phyloP scores from a whole-genome alignment of 331 rosid genomes.

The Quercus phellos region DNA sequence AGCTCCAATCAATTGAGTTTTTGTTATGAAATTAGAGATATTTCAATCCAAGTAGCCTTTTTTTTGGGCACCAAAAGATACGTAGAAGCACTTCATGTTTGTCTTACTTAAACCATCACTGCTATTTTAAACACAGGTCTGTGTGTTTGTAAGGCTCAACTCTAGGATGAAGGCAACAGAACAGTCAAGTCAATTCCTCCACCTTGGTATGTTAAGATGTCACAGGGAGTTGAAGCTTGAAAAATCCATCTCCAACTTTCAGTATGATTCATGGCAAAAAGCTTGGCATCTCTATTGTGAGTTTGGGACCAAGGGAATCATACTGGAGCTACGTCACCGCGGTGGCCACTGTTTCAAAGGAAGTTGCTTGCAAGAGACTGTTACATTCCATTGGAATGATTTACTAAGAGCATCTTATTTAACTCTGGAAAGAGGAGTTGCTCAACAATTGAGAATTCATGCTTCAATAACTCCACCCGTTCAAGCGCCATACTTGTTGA shows the following conservation, averaged over 20 bases:
- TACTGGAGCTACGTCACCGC: slow-evolving; percentile 39
- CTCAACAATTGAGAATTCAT: slow-evolving; percentile 44
- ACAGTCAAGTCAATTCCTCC: slow-evolving; percentile 39
- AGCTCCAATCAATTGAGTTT: not conserved
- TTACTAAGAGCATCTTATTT: slow-evolving; percentile 66
- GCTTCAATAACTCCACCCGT: slow-evolving; percentile 85
- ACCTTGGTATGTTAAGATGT: slow-evolving; percentile 64
- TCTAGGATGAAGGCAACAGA: slow-evolving; percentile 35
- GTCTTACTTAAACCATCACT: not conserved
- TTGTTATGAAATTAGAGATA: not conserved
- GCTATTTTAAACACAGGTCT: slow-evolving; percentile 45
- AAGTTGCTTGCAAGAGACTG: slow-evolving; percentile 36
- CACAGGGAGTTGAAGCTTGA: slow-evolving; percentile 73
- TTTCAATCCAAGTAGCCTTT: no score
- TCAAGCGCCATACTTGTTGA: slow-evolving; percentile 80
- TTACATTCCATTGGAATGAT: slow-evolving; percentile 68
- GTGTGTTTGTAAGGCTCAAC: slow-evolving; percentile 59
- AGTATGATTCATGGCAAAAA: slow-evolving; percentile 55
- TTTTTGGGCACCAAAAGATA: not conserved
- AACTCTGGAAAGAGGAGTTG: slow-evolving; percentile 51
- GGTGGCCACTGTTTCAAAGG: slow-evolving; percentile 65
- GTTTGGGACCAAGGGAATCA: slow-evolving; percentile 78
- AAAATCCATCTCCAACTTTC: slow-evolving; percentile 43
- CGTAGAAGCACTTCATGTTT: not conserved
- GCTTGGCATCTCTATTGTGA: slow-evolving; percentile 89